phyloP scores from a whole-genome alignment of 2,329 filamentous ascomycete species.

The Rhexocercosporidium sp. region DNA sequence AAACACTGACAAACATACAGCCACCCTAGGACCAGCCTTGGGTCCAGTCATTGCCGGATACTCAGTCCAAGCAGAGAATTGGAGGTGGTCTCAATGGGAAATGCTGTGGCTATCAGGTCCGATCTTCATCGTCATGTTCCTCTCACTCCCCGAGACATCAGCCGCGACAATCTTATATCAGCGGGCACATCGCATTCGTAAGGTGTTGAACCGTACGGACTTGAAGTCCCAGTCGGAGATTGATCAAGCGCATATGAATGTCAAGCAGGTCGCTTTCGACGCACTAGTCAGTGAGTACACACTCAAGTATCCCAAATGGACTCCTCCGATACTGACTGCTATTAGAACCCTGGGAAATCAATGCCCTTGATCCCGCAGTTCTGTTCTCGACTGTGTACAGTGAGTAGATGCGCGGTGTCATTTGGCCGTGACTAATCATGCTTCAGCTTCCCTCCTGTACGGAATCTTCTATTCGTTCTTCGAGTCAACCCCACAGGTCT shows the following conservation, averaged over 20 bases:
- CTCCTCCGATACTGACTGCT: too few relatives aligned
- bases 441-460: constrained; percentile 58
- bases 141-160: constrained; percentile 67
- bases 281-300: constrained; percentile 52
- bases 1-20: background rate
- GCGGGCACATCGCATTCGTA: constrained; percentile 62
- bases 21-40: constrained; percentile 46
- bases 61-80: constrained; percentile 57
- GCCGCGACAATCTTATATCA: constrained; percentile 61
- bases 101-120: constrained; percentile 64
- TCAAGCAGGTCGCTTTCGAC: constrained; percentile 49
- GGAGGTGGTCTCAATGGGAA: constrained; percentile 63
- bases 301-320: too few relatives aligned
- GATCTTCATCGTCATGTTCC: constrained; percentile 60
- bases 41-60: constrained; percentile 65
- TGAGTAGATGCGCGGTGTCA: too few relatives aligned
- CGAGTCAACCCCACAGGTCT: constrained; percentile 68
- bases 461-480: constrained; percentile 64
- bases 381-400: constrained; percentile 62
- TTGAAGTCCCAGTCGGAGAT: constrained; percentile 68
- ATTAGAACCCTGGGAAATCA: constrained; percentile 57
- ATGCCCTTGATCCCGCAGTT: constrained; percentile 62
- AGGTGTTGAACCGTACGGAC: constrained; percentile 55
- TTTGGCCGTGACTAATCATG: too few relatives aligned
- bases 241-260: constrained; percentile 56